Evolutionary conservation across 2,329 filamentous ascomycete species (phyloP).

Genomic region (Trichoderma oligosporum): DNA sequence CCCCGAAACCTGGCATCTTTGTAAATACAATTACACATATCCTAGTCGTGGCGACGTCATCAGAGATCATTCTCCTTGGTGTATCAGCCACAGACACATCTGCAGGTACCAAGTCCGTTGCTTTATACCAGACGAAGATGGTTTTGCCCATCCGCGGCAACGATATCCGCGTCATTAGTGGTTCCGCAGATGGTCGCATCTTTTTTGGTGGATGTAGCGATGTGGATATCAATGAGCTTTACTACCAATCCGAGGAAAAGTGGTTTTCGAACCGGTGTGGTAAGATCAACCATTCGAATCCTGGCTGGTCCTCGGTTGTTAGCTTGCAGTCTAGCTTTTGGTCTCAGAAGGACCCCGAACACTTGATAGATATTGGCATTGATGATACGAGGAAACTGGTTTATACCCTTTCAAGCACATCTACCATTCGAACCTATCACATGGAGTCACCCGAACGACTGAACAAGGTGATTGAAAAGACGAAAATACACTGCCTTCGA

Average conservation of each 20-base stretch:
- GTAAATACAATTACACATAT: constrained; percentile 80
- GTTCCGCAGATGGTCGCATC: constrained; percentile 81
- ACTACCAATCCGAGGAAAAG: constrained; percentile 93
- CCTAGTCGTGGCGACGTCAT: constrained; percentile 80
- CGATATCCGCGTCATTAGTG: constrained; percentile 73
- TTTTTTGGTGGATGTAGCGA: constrained; percentile 82
- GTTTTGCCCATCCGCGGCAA: constrained; percentile 70
- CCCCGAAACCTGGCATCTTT: constrained; percentile 83
- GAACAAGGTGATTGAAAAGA: constrained; percentile 63
- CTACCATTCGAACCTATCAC: constrained; percentile 87
- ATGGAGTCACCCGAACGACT: constrained; percentile 65
- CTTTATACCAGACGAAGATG: constrained; percentile 88
- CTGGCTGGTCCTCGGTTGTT: constrained; percentile 64
- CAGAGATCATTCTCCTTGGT: constrained; percentile 83
- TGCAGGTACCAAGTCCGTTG: constrained; percentile 67
- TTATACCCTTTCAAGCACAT: constrained; percentile 84
- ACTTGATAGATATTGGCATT: constrained; percentile 74
- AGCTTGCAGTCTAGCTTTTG: constrained; percentile 49
- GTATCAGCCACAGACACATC: constrained; percentile 65
- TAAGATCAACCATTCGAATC: constrained; percentile 83
- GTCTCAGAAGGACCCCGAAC: constrained; percentile 53
- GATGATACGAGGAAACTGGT: constrained; percentile 85
- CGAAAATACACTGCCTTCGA: constrained; percentile 56
- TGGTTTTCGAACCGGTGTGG: constrained; percentile 90
- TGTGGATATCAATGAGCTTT: constrained; percentile 88